Percentiles rank a stretch among this genome's conserved stretches.
Conservation (phyloP, 495 filamentous ascomycete genomes). For the Neurospora terricola region DNA sequence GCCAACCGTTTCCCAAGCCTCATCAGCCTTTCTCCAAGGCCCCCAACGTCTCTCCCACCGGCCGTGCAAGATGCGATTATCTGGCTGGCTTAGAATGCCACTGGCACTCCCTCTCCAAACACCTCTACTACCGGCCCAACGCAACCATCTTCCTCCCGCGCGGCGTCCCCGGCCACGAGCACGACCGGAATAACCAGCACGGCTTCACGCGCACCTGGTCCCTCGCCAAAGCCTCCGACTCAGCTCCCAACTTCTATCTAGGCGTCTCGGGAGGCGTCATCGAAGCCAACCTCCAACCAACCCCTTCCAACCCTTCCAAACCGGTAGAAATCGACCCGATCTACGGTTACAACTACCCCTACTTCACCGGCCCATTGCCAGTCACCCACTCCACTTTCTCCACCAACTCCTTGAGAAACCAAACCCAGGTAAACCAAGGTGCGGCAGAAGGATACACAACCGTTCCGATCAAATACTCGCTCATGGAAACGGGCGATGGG, state of each 20-base stretch:
- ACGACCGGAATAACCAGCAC: background rate
- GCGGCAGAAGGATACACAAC: conserved; percentile 6
- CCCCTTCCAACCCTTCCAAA: background rate
- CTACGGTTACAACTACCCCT: conserved; percentile 1
- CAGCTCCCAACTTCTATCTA: conserved; percentile 32
- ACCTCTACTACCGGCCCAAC: conserved; percentile 35
- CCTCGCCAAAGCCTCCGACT: conserved; percentile 29
- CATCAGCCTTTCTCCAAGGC: conserved; percentile 19
- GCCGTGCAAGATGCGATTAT: conserved; percentile 18
- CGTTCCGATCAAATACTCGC: background rate
- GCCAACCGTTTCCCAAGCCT: conserved; percentile 25
- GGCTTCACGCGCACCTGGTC: conserved; percentile 26
- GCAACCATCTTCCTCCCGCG: conserved; percentile 27
- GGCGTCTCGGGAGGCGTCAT: conserved; percentile 31
- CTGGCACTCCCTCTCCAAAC: conserved; percentile 32
- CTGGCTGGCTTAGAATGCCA: conserved; percentile 17
- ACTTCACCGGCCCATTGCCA: background rate
- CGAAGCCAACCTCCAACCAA: conserved; percentile 22
- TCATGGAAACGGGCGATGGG: conserved; percentile 25
- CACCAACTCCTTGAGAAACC: conserved; percentile 7
- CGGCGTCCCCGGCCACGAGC: conserved; percentile 2
- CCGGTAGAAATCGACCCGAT: background rate
- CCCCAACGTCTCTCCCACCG: conserved; percentile 6
- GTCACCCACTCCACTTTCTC: conserved; percentile 17
- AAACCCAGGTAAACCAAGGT: background rate